Base-by-base conservation (phyloP, 371 early-diverging fungal species). In the Blyttiomyces sp. region DNA sequence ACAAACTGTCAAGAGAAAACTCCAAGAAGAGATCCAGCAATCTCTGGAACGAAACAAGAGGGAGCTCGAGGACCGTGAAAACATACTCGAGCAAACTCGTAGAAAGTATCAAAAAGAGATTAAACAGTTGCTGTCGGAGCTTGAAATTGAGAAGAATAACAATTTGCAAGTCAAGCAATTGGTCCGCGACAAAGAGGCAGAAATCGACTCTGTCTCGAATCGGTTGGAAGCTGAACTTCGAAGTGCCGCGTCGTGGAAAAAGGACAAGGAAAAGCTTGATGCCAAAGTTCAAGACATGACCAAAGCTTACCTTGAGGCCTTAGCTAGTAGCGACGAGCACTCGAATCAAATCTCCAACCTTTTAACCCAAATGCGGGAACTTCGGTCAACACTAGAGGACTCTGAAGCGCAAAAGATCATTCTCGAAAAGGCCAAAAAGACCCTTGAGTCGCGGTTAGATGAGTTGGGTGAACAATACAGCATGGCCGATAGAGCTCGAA, bases 101-200 rank as follows among this genome's bases (percentile, higher is more conserved):
- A 74, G 71, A 54, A 90, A 87, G 72, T 92, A 88, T 71, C 88
- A 89, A 59, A 83, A 79, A 49, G 89, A 92, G 76, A 70, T 90
- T 31, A 86, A 87, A 52, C 81, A 84, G 32, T 78, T 91, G 33
- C 75, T 85, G 45, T 65, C 75, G 2, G 93, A 92, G 65, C 75
- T 92, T 17, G 93, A 93, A 57, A 64, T 75, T 2, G 88, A 88
- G 59, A 87, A 84, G 74, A 73, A 70, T 52, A 81, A 79, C 57
- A 45, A 75, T 24, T 57, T 86, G n/a, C 71, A 72, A 28, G 73
- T 88, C 62, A 88, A 88, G 64, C 87, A 89, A 33, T 67, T 74
- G 24, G 77, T 83, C 54, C 75, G 78, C 30, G 75, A 75, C 7
- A 70, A 89, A 2, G 82, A 83, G 44, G 59, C 57, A 19, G 83